A percentile compares a stretch with the other conserved stretches of the same genome.
Conservation (phyloP, 768 basidiomycete species). For the Tylopilus balloui region DNA sequence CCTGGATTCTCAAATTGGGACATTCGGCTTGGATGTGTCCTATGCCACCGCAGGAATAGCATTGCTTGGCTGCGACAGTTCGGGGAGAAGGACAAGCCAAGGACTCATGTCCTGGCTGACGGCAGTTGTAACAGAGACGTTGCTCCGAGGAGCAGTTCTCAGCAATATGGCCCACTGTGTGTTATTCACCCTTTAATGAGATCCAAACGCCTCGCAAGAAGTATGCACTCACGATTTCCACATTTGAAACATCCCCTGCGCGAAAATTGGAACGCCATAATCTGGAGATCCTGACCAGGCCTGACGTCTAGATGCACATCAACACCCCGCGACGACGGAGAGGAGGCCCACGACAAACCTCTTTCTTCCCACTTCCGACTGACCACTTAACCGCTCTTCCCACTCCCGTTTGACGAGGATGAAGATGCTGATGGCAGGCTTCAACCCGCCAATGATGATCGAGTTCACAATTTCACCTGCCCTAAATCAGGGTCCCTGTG, state of each 20-base stretch:
- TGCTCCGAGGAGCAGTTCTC: slow-evolving; percentile 87
- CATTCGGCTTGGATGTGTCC: slow-evolving; percentile 89
- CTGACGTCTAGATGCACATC: slow-evolving; percentile 34
- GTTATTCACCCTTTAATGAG: slow-evolving; percentile 14
- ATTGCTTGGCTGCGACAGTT: slow-evolving; percentile 81
- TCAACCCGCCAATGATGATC: slow-evolving; percentile 18
- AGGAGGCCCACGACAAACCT: slow-evolving; percentile 38
- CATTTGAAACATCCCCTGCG: slow-evolving; percentile 93
- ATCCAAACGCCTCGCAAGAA: slow-evolving; percentile 8
- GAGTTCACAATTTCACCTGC: slow-evolving; percentile 26
- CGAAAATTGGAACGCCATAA: slow-evolving; percentile 78
- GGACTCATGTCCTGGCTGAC: slow-evolving; percentile 91
- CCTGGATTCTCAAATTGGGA: slow-evolving; percentile 69
- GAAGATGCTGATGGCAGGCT: slow-evolving; percentile 37
- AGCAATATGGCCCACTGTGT: slow-evolving; percentile 84
- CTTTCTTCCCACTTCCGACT: slow-evolving; percentile 74
- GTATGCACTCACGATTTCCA: slow-evolving; percentile 68
- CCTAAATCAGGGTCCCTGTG: slow-evolving; percentile 32
- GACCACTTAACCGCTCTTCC: slow-evolving; percentile 60
- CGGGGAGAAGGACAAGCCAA: slow-evolving; percentile 83
- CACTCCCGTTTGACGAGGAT: slow-evolving; percentile 61
- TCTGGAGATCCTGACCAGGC: slow-evolving; percentile 39
- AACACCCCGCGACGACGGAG: slow-evolving; percentile 11
- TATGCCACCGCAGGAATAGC: slow-evolving; percentile 89
- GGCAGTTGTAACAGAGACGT: slow-evolving; percentile 91